Evolutionary conservation across 2,329 filamentous ascomycete genomes (phyloP).

Genomic region (Trichoderma guizhouense): DNA sequence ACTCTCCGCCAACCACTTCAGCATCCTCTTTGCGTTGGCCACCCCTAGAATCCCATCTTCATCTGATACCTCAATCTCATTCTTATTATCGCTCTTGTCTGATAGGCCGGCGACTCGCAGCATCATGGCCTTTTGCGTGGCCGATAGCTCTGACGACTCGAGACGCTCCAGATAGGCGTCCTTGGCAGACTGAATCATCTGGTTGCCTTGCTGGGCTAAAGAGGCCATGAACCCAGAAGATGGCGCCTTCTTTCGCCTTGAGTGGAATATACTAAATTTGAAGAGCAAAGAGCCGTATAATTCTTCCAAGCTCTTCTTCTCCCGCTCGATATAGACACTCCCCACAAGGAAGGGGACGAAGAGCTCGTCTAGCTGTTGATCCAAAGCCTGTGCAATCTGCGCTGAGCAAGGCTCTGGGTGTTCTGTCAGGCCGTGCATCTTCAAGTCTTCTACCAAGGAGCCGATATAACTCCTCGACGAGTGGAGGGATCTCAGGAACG

Average conservation of each 20-base stretch:
- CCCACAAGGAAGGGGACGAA: slow-evolving; percentile 69
- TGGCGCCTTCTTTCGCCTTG: slow-evolving; percentile 78
- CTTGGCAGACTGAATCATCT: slow-evolving; percentile 81
- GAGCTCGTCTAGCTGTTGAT: slow-evolving; percentile 73
- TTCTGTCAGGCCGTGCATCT: slow-evolving; percentile 90
- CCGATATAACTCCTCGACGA: slow-evolving; percentile 88
- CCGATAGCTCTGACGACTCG: slow-evolving; percentile 82
- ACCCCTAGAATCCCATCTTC: slow-evolving; percentile 82
- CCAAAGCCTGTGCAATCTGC: slow-evolving; percentile 72
- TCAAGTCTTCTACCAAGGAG: slow-evolving; percentile 84
- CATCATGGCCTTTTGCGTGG: slow-evolving; percentile 87
- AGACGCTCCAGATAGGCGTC: slow-evolving; percentile 88
- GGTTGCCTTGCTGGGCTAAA: slow-evolving; percentile 82
- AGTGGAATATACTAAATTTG: slow-evolving; percentile 96
- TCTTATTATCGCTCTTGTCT: slow-evolving; percentile 64
- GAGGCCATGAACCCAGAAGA: slow-evolving; percentile 91
- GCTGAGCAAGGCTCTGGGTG: slow-evolving; percentile 88
- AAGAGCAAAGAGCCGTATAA: slow-evolving; percentile 88
- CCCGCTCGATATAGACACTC: slow-evolving; percentile 67
- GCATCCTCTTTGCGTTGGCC: slow-evolving; percentile 92
- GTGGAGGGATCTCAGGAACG: slow-evolving; percentile 87
- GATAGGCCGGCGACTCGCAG: slow-evolving; percentile 83
- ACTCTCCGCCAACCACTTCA: slow-evolving; percentile 94
- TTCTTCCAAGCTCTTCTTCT: slow-evolving; percentile 69
- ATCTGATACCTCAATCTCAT: slow-evolving; percentile 86